phyloP scores from a whole-genome alignment of 495 filamentous ascomycete genomes.

The Aspergillus avenaceus region DNA sequence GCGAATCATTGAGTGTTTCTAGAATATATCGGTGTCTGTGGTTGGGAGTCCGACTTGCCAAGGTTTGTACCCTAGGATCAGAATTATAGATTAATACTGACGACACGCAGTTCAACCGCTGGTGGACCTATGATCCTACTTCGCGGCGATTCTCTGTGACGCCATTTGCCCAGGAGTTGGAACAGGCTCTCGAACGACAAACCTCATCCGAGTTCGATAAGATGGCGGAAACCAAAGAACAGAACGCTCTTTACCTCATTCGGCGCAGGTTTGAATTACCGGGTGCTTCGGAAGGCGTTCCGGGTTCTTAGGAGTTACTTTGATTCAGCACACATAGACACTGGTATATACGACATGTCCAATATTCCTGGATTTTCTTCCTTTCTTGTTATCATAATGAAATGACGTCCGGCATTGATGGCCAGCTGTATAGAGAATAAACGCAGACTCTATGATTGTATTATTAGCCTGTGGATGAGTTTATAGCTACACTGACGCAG shows the following conservation, averaged over 20 bases:
- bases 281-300: not conserved
- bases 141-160: slow-evolving; percentile 27
- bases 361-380: too few species aligned
- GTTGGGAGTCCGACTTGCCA: slow-evolving; percentile 59
- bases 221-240: not conserved
- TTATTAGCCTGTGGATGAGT: too few species aligned
- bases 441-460: too few species aligned
- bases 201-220: not conserved
- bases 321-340: not conserved
- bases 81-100: slow-evolving; percentile 5
- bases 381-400: too few species aligned
- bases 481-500: too few species aligned
- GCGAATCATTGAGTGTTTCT: slow-evolving; percentile 57
- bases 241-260: slow-evolving; percentile 9
- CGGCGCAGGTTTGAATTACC: not conserved
- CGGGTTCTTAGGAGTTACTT: not conserved
- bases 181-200: slow-evolving; percentile 17
- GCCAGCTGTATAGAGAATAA: too few species aligned
- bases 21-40: slow-evolving; percentile 73
- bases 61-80: slow-evolving; percentile 27
- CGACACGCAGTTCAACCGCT: slow-evolving; percentile 33
- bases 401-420: too few species aligned
- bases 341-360: not conserved
- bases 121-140: slow-evolving; percentile 32
- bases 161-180: slow-evolving; percentile 22